phyloP scores from a whole-genome alignment of 208 protist species.

The Leishmania tarentolae region DNA sequence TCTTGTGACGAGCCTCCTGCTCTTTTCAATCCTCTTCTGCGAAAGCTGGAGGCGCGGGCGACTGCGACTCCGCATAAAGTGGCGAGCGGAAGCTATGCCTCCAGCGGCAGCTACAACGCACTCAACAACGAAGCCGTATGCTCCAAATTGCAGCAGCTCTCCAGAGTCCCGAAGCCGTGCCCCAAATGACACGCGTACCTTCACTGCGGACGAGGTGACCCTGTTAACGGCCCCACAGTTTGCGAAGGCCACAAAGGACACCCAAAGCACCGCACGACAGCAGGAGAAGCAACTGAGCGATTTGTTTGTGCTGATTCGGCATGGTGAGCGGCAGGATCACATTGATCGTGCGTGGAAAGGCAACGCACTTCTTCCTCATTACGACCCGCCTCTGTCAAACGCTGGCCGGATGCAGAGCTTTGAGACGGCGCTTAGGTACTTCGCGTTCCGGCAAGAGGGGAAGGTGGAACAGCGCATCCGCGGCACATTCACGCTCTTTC shows the following conservation, averaged over 20 bases:
- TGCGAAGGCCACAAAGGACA: slow-evolving; percentile 55
- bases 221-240: slow-evolving; percentile 67
- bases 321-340: slow-evolving; percentile 85
- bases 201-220: slow-evolving; percentile 25
- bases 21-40: not conserved
- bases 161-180: not conserved
- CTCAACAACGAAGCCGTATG: not conserved
- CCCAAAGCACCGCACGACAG: slow-evolving; percentile 24
- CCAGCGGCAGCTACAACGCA: not conserved
- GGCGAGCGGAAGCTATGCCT: slow-evolving; percentile 1
- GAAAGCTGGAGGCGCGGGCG: not conserved
- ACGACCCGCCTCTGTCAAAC: slow-evolving; percentile 83
- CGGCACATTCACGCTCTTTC: slow-evolving; percentile 64
- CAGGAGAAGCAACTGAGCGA: slow-evolving; percentile 51
- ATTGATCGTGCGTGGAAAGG: slow-evolving; percentile 69
- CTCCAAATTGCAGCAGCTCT: not conserved
- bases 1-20: not conserved
- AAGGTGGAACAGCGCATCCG: slow-evolving; percentile 60
- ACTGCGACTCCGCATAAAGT: not conserved
- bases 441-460: slow-evolving; percentile 42
- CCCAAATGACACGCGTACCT: not conserved
- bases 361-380: slow-evolving; percentile 51
- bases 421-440: slow-evolving; percentile 77
- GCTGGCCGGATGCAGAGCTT: slow-evolving; percentile 73
- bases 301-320: slow-evolving; percentile 66